phyloP scores from a whole-genome alignment of 176 grass and related monocot species.

The Hyparrhenia diplandra region DNA sequence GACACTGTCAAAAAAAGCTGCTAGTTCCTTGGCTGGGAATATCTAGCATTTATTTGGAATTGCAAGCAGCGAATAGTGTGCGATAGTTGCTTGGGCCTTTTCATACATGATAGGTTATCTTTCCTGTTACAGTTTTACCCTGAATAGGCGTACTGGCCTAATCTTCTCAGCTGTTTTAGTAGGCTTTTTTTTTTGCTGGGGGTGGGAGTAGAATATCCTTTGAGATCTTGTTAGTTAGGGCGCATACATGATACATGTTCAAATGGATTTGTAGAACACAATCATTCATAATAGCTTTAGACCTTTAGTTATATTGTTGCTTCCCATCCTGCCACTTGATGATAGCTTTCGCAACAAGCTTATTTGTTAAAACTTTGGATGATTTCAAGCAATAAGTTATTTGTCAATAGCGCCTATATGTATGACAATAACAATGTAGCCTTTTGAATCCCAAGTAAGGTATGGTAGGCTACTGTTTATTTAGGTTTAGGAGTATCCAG shows the following conservation, averaged over 20 bases:
- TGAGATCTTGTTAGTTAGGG: not conserved
- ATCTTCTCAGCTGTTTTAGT: not conserved
- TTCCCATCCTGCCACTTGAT: not conserved
- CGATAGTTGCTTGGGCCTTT: not conserved
- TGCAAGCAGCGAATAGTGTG: not conserved
- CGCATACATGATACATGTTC: not conserved
- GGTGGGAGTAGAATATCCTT: not conserved
- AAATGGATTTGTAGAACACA: not conserved
- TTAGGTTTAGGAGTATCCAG: not conserved
- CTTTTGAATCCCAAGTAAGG: not conserved
- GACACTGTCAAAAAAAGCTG: not conserved
- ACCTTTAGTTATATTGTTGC: constrained; percentile 4
- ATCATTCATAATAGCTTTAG: not conserved
- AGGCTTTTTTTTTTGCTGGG: not conserved
- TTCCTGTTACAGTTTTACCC: constrained; percentile 7
- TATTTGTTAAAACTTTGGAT: not conserved
- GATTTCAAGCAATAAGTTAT: not conserved
- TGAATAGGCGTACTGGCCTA: not conserved
- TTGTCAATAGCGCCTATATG: not conserved
- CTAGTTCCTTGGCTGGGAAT: constrained; percentile 21
- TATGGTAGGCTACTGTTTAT: not conserved
- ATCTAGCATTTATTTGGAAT: constrained; percentile 2
- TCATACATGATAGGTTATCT: not conserved
- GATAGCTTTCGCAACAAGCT: not conserved
- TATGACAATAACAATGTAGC: not conserved